Evolutionary conservation across 441 rosid species (phyloP).

Genomic region (Gossypium schwendimanii): DNA sequence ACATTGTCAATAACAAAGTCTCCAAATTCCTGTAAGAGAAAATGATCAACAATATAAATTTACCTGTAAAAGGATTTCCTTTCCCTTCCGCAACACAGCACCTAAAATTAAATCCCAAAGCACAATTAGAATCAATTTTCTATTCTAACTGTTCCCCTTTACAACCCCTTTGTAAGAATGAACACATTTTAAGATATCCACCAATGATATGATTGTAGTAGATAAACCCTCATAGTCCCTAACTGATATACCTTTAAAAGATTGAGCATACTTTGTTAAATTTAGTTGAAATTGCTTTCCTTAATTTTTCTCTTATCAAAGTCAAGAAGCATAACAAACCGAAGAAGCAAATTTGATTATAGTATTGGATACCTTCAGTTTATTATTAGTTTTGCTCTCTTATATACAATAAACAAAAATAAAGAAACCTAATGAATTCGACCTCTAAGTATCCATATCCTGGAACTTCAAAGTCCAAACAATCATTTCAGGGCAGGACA

Average conservation of each 20-base stretch:
- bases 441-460: background rate
- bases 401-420: background rate
- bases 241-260: background rate
- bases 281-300: background rate
- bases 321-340: background rate
- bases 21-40: background rate
- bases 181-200: background rate
- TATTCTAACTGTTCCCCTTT: background rate
- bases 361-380: background rate
- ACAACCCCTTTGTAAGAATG: background rate
- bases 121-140: constrained; percentile 8
- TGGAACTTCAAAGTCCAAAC: background rate
- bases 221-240: background rate
- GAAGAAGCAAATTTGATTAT: background rate
- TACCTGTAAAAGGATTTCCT: constrained; percentile 81
- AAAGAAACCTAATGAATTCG: background rate
- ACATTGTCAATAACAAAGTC: background rate
- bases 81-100: constrained; percentile 51
- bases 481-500: background rate
- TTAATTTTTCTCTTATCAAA: background rate
- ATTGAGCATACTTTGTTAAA: background rate
- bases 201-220: background rate
- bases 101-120: constrained; percentile 33
- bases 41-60: background rate
- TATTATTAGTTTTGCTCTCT: background rate